Percentiles rank a stretch among this genome's conserved stretches.
These are phyloP conservation scores for Thymus quinquecostatus DNA, from an alignment of 257 asterid genomes.

Conservation along the genomic window DNA sequence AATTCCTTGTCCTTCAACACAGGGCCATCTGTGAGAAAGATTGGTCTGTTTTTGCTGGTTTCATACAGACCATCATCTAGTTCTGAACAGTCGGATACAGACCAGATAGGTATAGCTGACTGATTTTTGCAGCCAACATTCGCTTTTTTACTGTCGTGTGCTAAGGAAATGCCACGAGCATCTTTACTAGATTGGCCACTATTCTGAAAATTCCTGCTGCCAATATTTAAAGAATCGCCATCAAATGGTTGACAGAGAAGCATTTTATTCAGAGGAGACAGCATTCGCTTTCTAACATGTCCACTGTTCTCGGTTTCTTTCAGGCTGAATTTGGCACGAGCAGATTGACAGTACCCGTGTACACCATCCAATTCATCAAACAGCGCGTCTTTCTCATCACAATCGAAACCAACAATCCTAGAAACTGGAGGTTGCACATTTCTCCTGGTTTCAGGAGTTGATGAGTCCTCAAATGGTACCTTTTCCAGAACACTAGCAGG, in stretches of 20 bases:
- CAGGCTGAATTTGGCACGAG: constrained; percentile 26
- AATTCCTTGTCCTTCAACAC: constrained; percentile 54
- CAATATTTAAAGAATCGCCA: constrained; percentile 61
- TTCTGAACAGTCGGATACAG: constrained; percentile 38
- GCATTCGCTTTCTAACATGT: constrained; percentile 64
- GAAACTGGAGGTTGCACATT: constrained; percentile 52
- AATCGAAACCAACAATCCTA: constrained; percentile 66
- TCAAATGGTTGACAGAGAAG: constrained; percentile 43
- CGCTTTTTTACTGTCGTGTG: constrained; percentile 58
- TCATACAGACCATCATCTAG: constrained; percentile 34
- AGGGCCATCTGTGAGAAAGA: constrained; percentile 67
- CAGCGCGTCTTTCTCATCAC: constrained; percentile 31
- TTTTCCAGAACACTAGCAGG: constrained; percentile 32
- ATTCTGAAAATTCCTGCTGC: constrained; percentile 35
- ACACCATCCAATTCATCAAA: constrained; percentile 36
- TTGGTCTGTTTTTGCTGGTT: constrained; percentile 36
- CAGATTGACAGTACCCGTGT: constrained; percentile 24
- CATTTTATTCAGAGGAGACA: constrained; percentile 66
- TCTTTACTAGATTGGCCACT: constrained; percentile 35
- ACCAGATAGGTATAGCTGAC: constrained; percentile 37
- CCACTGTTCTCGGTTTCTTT: constrained; percentile 47
- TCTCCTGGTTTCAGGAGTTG: constrained; percentile 36
- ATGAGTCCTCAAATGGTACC: constrained; percentile 30
- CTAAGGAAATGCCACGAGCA: constrained; percentile 35
- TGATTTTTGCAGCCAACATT: constrained; percentile 50